Evolutionary conservation across 169 alveolate genomes (phyloP).

Genomic region (Plasmodium gallinaceum): DNA sequence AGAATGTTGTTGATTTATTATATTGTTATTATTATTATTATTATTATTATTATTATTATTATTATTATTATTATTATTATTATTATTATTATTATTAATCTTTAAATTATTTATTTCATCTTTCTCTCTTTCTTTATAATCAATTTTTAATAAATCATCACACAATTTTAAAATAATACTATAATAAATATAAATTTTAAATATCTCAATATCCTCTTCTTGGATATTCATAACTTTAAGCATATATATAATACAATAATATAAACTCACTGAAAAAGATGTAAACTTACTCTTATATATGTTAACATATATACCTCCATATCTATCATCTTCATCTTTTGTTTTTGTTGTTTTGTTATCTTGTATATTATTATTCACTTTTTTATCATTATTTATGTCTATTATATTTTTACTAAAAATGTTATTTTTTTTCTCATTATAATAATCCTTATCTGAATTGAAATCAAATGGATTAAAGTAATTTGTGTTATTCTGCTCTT

Average conservation of each 20-base stretch:
- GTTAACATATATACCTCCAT: constrained; percentile 76
- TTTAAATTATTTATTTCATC: not conserved
- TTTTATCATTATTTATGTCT: not conserved
- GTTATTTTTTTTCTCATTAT: not conserved
- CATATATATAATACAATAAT: constrained; percentile 57
- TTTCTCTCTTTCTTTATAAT: constrained; percentile 2
- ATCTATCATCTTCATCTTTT: constrained; percentile 18
- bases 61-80: not conserved
- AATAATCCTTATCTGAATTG: not conserved
- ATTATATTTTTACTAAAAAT: not conserved
- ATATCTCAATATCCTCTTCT: constrained; percentile 70
- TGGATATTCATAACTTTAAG: constrained; percentile 51
- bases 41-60: not conserved
- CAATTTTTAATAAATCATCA: constrained; percentile 49
- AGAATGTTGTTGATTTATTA: not conserved
- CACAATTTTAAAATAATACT: constrained; percentile 66
- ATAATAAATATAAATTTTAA: constrained; percentile 69
- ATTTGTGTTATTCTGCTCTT: not conserved
- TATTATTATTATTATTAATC: not conserved
- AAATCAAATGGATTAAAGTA: constrained; percentile 24
- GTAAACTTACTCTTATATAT: constrained; percentile 68
- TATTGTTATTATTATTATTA: not conserved
- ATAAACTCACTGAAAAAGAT: constrained; percentile 72
- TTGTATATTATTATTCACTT: not conserved
- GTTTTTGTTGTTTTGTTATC: constrained; percentile 6